Evolutionary conservation across 2,329 filamentous ascomycete genomes (phyloP).

Genomic region (Diaporthe citriasiana): DNA sequence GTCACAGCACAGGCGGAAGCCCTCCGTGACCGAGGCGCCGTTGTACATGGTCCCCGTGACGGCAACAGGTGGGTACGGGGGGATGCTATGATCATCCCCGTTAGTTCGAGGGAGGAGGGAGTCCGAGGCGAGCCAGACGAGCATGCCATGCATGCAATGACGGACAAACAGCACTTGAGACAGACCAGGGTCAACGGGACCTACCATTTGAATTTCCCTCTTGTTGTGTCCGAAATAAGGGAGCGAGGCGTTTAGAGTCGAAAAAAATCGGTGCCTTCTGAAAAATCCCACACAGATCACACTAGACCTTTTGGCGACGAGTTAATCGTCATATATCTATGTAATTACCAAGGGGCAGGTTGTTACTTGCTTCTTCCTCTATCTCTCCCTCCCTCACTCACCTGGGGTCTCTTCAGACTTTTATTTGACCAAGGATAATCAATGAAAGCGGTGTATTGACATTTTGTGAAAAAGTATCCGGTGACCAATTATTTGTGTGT

Average conservation of each 20-base stretch:
- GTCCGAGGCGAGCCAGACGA: neutral
- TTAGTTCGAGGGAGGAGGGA: neutral
- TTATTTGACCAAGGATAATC: neutral
- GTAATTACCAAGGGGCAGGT: conserved; percentile 21
- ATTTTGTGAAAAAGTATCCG: neutral
- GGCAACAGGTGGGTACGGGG: conserved; percentile 8
- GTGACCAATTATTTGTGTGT: conserved; percentile 5
- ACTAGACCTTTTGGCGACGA: conserved; percentile 10
- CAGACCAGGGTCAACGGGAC: neutral
- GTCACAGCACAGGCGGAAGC: conserved; percentile 14
- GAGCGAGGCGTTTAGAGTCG: conserved; percentile 34
- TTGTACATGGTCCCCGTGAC: neutral
- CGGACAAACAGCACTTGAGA: neutral
- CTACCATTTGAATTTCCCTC: too few species aligned
- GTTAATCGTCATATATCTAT: neutral
- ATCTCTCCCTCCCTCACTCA: neutral
- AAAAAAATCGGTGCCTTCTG: neutral
- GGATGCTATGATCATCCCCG: conserved; percentile 9
- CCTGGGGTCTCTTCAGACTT: neutral
- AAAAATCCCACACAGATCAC: neutral
- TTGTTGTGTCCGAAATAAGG: neutral
- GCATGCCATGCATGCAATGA: too few species aligned
- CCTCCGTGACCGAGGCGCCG: conserved; percentile 15
- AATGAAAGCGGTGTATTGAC: conserved; percentile 18
- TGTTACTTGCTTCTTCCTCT: neutral